Percentiles rank a stretch among this genome's conserved stretches.
Evolutionary conservation across 306 rosid species (phyloP).

Genomic region (Pachyrhizus erosus): DNA sequence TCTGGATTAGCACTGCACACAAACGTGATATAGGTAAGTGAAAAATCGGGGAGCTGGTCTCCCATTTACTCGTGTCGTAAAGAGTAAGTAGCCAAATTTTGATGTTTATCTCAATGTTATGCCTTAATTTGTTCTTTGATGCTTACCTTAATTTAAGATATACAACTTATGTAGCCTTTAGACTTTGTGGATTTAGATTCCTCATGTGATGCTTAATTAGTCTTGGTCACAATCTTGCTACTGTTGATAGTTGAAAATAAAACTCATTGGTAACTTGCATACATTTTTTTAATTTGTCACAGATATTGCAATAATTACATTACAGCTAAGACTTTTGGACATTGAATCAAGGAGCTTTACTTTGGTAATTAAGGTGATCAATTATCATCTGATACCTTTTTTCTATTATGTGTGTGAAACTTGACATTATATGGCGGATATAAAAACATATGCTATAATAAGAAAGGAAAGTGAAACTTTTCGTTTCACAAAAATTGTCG

Average conservation of each 20-base stretch:
- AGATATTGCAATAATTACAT: conserved; percentile 45
- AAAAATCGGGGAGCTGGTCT: conserved; percentile 6
- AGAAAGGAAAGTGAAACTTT: conserved; percentile 4
- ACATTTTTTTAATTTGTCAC: conserved; percentile 39
- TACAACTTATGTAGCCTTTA: not conserved
- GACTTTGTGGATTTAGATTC: conserved; percentile 42
- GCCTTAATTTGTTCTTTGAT: not conserved
- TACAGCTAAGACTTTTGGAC: conserved; percentile 42
- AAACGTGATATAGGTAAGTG: conserved; percentile 43
- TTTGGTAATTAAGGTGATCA: conserved; percentile 38
- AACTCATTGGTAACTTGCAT: not conserved
- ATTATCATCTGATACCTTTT: not conserved
- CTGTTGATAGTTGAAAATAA: conserved; percentile 51
- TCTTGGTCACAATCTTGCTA: conserved; percentile 38
- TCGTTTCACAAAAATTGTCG: not conserved
- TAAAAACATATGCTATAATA: conserved; percentile 12
- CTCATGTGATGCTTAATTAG: conserved; percentile 38
- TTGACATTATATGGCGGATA: conserved; percentile 2
- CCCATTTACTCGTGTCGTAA: not conserved
- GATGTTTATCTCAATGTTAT: not conserved
- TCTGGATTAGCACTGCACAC: conserved; percentile 51
- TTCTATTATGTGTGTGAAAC: not conserved
- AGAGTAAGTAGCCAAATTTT: conserved; percentile 15
- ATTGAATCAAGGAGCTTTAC: conserved; percentile 37
- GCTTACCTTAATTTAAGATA: not conserved